phyloP scores from a whole-genome alignment of 768 basidiomycete species.

The Agrocybe praecox region DNA sequence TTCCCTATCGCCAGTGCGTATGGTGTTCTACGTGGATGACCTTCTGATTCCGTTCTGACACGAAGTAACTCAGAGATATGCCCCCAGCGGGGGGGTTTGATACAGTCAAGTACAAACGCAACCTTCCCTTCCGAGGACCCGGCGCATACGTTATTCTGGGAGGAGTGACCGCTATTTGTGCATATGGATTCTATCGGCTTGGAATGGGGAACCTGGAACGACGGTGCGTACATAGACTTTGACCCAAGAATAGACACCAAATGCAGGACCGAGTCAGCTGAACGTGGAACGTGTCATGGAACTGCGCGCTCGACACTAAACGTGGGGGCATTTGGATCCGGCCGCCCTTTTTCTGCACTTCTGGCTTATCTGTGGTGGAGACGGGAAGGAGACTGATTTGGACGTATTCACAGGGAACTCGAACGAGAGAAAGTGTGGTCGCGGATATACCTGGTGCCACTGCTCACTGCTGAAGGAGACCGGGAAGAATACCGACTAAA shows the following conservation, averaged over 20 bases:
- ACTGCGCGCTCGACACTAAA: slow-evolving; percentile 67
- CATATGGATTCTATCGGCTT: slow-evolving; percentile 89
- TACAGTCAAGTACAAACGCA: slow-evolving; percentile 91
- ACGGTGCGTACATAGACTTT: slow-evolving; percentile 63
- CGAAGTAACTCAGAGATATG: slow-evolving; percentile 72
- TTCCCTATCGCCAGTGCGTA: slow-evolving; percentile 65
- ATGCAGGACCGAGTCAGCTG: slow-evolving; percentile 48
- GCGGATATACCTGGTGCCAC: slow-evolving; percentile 89
- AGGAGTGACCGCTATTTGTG: slow-evolving; percentile 84
- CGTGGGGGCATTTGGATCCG: slow-evolving; percentile 68
- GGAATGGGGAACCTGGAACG: slow-evolving; percentile 91
- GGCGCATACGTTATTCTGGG: slow-evolving; percentile 84
- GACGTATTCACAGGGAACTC: slow-evolving; percentile 70
- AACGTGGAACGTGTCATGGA: slow-evolving; percentile 66
- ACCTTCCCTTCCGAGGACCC: slow-evolving; percentile 88
- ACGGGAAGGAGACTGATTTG: slow-evolving; percentile 48
- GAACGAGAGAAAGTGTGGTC: slow-evolving; percentile 94
- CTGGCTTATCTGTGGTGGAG: slow-evolving; percentile 43
- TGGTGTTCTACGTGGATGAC: slow-evolving; percentile 18
- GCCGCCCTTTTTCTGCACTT: slow-evolving; percentile 39
- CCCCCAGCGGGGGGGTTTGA: slow-evolving; percentile 95
- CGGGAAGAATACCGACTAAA: slow-evolving; percentile 84
- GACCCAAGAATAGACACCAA: slow-evolving; percentile 7
- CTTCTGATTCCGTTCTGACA: slow-evolving; percentile 11
- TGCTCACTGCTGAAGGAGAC: slow-evolving; percentile 92